Base-by-base conservation (phyloP, 1,284 basidiomycete genomes). In the Moniliella sp. region DNA sequence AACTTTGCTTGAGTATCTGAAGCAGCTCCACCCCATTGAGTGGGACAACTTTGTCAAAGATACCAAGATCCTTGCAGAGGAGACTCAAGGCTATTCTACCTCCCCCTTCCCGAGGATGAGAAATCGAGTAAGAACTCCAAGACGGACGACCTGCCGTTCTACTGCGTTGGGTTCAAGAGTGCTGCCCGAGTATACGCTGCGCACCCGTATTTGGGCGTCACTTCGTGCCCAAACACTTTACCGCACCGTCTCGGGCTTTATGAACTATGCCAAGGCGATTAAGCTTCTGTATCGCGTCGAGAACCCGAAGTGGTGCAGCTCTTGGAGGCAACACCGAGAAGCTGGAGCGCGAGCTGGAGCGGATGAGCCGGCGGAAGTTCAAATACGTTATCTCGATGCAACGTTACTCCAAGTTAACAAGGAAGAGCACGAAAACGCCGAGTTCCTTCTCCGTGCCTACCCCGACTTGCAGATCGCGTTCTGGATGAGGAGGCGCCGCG, bases 11-110 rank as follows among this genome's bases (percentile, higher is more conserved):
- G 56, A 59, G 40, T 59, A 97, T 66, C 70, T 97, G 51, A 97
- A 97, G 66, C 88, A 97, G 63, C 73, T 97, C 29, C 88, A 97
- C 61, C 80, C 84, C 3, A 69, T 97, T 50, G 88, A 97, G 61
- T 97, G 88, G 88, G 83, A 93, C 66, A 97, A 97, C 64, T 97
- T 97, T 48, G 88, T 97, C 54, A 86, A 86, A 67, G 88, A 97
- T 61, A 97, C 91, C 61, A 97, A 91, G 70, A 97, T 97, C 46
- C 69, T 97, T 32, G 88, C 88, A 1, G 86, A 94, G 62, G 88
- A 97, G 63, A 80, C 82, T 9, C 75, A 23, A 74, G 79, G 66
- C 82, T 76, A 61, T 76, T 76, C 42, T 78, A 76, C 19, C 57
- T 48, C 18, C 66, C 71, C 52, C 79, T 81, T 56, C 54, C 57